Evolutionary conservation across 75 land plant species (phyloP).

Genomic region (Picea sitchensis): DNA sequence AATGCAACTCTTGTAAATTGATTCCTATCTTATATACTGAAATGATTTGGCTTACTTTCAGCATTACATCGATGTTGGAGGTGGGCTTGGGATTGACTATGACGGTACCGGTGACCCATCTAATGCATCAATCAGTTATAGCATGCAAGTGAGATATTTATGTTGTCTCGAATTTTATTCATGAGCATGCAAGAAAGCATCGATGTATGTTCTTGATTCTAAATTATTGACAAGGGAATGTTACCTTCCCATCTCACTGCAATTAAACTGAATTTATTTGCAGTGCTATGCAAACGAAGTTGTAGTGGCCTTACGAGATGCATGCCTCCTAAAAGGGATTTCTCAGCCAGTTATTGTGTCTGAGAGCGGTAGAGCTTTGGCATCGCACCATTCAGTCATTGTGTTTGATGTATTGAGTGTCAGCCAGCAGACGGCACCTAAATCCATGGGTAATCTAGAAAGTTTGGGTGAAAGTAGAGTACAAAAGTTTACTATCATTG

Average conservation of each 20-base stretch:
- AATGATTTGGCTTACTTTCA: slow-evolving; percentile 9
- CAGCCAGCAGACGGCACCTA: slow-evolving; percentile 8
- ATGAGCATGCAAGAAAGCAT: background rate
- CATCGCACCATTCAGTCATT: slow-evolving; percentile 46
- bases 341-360: slow-evolving; percentile 36
- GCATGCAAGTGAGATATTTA: slow-evolving; percentile 34
- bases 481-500: background rate
- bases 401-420: slow-evolving; percentile 47
- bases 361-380: slow-evolving; percentile 53
- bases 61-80: slow-evolving; percentile 50
- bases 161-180: background rate
- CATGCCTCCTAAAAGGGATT: slow-evolving; percentile 42
- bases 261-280: slow-evolving; percentile 6
- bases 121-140: slow-evolving; percentile 33
- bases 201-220: background rate
- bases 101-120: slow-evolving; percentile 33
- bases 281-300: slow-evolving; percentile 54
- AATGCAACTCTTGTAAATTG: background rate
- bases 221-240: background rate
- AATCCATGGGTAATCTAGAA: background rate
- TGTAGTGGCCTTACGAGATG: slow-evolving; percentile 42
- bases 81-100: slow-evolving; percentile 52
- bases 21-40: background rate
- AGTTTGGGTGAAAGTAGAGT: background rate
- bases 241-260: background rate